phyloP scores from a whole-genome alignment of 805 yeast genomes.

The Ogataea populi-albae region DNA sequence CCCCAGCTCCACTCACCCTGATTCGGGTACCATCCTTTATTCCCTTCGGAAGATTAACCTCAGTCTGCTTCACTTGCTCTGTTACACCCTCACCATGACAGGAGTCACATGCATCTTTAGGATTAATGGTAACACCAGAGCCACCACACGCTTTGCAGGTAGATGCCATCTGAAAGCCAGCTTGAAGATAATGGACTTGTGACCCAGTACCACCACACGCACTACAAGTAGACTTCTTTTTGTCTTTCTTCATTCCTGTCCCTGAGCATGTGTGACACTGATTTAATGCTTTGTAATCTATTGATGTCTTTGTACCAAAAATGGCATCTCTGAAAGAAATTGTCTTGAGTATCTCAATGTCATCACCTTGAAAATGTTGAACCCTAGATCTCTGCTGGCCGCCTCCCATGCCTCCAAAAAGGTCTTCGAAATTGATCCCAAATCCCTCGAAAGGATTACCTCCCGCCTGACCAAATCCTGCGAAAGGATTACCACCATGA shows the following conservation, averaged over 20 bases:
- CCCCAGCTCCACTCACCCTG: slow-evolving; percentile 86
- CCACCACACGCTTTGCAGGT: slow-evolving; percentile 90
- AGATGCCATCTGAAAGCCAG: slow-evolving; percentile 96
- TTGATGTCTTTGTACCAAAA: slow-evolving; percentile 65
- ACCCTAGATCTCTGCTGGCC: slow-evolving; percentile 44
- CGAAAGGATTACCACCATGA: slow-evolving; percentile 46
- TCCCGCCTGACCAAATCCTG: slow-evolving; percentile 35
- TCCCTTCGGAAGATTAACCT: slow-evolving; percentile 85
- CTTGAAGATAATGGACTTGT: slow-evolving; percentile 76
- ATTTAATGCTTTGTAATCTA: slow-evolving; percentile 71
- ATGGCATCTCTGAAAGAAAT: slow-evolving; percentile 84
- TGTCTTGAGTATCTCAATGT: slow-evolving; percentile 73
- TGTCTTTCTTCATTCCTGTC: slow-evolving; percentile 76
- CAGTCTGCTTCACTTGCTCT: slow-evolving; percentile 63
- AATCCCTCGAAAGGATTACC: slow-evolving; percentile 32
- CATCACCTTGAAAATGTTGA: slow-evolving; percentile 84
- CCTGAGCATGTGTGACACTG: slow-evolving; percentile 81
- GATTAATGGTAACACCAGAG: slow-evolving; percentile 72
- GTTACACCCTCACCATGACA: slow-evolving; percentile 92
- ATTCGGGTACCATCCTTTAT: slow-evolving; percentile 81
- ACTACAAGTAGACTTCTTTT: slow-evolving; percentile 72
- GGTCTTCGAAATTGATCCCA: slow-evolving; percentile 52
- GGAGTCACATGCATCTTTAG: slow-evolving; percentile 64
- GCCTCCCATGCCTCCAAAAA: slow-evolving; percentile 49
- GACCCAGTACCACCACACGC: slow-evolving; percentile 94